A percentile compares a stretch with the other conserved stretches of the same genome.
Evolutionary conservation across 108 stramenopile genomes (phyloP).

Genomic region (Stephanodiscus minutulus): DNA sequence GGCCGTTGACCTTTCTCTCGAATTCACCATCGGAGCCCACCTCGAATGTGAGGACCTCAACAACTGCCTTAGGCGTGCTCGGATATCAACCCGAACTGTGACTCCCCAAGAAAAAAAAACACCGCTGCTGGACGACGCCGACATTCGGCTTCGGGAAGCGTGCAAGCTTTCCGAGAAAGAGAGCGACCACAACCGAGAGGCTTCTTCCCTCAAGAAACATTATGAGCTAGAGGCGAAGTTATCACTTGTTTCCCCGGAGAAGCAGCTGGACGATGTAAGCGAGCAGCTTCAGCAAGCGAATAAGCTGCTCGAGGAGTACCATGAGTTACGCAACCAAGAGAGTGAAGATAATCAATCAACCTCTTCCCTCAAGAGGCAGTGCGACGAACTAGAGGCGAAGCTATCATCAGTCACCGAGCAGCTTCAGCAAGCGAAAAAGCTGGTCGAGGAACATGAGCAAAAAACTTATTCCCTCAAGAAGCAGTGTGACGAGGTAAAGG

Average conservation of each 20-base stretch:
- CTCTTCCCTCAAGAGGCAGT: conserved; percentile 15
- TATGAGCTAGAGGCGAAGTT: not conserved
- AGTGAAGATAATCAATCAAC: conserved; percentile 13
- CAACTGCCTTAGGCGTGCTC: not conserved
- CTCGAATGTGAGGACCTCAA: not conserved
- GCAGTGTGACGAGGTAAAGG: conserved; percentile 21
- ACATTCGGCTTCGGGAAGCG: conserved; percentile 22
- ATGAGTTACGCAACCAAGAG: conserved; percentile 29
- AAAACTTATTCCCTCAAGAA: conserved; percentile 13
- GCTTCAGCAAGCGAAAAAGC: conserved; percentile 21
- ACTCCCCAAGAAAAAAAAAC: not conserved
- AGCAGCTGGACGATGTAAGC: conserved; percentile 24
- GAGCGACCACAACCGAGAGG: conserved; percentile 10
- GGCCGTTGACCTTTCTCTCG: not conserved
- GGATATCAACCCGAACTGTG: not conserved
- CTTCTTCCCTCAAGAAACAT: not conserved
- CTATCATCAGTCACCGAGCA: conserved; percentile 15
- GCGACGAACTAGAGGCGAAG: conserved; percentile 18
- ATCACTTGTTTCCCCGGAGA: too few species aligned
- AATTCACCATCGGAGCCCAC: not conserved
- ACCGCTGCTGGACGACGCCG: conserved; percentile 25
- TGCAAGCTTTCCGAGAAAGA: conserved; percentile 20
- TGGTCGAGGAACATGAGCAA: conserved; percentile 17
- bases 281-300: conserved; percentile 24
- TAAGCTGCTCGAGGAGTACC: conserved; percentile 21